phyloP scores from a whole-genome alignment of 2,329 filamentous ascomycete species.

The Colletotrichum sidae region DNA sequence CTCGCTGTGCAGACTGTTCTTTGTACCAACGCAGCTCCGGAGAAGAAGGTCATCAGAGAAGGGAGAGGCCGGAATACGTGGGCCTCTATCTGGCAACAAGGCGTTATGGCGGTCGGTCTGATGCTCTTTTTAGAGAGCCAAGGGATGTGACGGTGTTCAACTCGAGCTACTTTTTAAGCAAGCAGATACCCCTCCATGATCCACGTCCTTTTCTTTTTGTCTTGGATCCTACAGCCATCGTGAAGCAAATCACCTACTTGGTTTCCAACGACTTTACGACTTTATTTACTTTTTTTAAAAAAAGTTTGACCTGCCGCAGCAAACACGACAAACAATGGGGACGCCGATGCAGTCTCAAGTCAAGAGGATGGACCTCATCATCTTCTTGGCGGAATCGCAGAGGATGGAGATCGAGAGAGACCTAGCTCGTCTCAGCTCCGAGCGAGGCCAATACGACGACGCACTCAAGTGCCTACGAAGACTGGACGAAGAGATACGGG shows the following conservation, averaged over 20 bases:
- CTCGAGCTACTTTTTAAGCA: no score
- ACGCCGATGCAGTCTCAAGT: no score
- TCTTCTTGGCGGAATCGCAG: conserved; percentile 2
- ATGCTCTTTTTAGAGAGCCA: background rate
- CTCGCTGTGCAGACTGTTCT: background rate
- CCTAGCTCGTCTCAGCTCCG: conserved; percentile 2
- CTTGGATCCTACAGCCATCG: no score
- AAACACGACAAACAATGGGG: background rate
- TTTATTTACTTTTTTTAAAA: no score
- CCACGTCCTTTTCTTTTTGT: background rate
- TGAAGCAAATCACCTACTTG: no score
- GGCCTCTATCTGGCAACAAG: background rate
- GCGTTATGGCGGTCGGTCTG: no score
- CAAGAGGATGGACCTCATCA: conserved; percentile 4
- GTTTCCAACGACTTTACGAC: no score
- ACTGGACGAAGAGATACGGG: conserved; percentile 3
- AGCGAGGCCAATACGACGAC: background rate
- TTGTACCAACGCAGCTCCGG: conserved; percentile 9
- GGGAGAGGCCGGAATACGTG: background rate
- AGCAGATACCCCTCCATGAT: no score
- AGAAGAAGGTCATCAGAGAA: background rate
- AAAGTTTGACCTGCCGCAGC: background rate
- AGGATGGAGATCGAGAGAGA: conserved; percentile 22
- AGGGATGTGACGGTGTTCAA: no score
- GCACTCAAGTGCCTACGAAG: conserved; percentile 5